Evolutionary conservation across 768 basidiomycete species (phyloP).

Genomic region (Tremella mesenterica): DNA sequence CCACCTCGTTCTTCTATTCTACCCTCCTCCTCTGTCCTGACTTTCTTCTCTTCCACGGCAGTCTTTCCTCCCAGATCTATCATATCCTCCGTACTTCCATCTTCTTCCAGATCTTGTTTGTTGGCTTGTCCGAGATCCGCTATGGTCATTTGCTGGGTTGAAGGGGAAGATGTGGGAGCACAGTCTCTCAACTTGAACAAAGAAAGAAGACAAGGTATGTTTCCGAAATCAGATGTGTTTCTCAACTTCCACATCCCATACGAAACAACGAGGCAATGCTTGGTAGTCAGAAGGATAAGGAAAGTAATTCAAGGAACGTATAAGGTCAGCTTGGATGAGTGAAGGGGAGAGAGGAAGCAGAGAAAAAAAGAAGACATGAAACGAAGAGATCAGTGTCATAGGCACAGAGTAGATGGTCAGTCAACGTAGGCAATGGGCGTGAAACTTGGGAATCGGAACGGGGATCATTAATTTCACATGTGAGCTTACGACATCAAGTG

Average conservation of each 20-base stretch:
- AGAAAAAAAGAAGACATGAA: too few species aligned
- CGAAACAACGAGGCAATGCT: background rate
- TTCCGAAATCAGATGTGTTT: background rate
- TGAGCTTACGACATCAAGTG: background rate
- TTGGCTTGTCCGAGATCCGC: background rate
- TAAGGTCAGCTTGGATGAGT: background rate
- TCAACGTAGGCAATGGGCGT: background rate
- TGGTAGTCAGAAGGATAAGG: background rate
- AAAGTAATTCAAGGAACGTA: background rate
- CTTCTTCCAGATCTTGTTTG: background rate
- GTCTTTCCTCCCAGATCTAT: background rate
- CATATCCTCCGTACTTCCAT: background rate
- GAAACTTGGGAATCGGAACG: background rate
- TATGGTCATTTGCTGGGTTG: background rate
- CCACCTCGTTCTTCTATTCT: conserved; percentile 7
- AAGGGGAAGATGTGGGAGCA: background rate
- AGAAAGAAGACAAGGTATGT: too few species aligned
- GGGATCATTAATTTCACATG: background rate
- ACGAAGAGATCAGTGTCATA: too few species aligned
- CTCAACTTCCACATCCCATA: background rate
- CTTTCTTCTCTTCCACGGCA: too few species aligned
- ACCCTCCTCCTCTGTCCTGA: too few species aligned
- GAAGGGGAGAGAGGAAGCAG: too few species aligned
- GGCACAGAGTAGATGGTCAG: background rate
- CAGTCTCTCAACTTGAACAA: too few species aligned